Percentiles rank a stretch among this genome's conserved stretches.
These are phyloP conservation scores for Rhodotorula sp. DNA, from an alignment of 1,284 basidiomycete genomes.

Conservation along the genomic window DNA sequence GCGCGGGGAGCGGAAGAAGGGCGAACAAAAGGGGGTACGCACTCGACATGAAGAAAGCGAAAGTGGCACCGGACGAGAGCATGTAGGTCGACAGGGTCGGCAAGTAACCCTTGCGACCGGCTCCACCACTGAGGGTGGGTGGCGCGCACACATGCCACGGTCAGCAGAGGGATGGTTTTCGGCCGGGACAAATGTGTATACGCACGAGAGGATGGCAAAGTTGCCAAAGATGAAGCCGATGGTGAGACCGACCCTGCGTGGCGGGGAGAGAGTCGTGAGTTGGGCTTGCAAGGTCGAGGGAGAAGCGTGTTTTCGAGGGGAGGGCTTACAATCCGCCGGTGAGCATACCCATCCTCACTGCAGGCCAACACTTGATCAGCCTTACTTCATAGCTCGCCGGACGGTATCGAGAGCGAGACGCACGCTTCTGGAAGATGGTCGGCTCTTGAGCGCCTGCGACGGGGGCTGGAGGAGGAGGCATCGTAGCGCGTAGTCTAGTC, in stretches of 20 bases:
- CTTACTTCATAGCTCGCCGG: too few species aligned
- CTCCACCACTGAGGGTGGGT: conserved; percentile 64
- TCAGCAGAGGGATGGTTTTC: neutral
- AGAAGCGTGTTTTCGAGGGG: neutral
- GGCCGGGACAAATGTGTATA: neutral
- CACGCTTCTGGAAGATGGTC: conserved; percentile 28
- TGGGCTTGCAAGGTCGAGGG: neutral
- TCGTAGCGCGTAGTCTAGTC: neutral
- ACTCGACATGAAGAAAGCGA: conserved; percentile 75
- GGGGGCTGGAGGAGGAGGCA: conserved; percentile 31
- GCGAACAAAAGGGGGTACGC: neutral
- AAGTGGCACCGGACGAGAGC: conserved; percentile 79
- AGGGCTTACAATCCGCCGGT: conserved; percentile 16
- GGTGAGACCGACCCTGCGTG: conserved; percentile 68
- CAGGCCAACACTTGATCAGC: rapidly evolving
- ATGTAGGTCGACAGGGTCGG: conserved; percentile 91
- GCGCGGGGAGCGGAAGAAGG: neutral
- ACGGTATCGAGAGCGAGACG: neutral
- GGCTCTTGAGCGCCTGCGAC: conserved; percentile 21
- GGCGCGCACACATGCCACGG: neutral
- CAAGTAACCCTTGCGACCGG: conserved; percentile 78
- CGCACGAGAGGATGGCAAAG: conserved; percentile 63
- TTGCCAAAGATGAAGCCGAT: conserved; percentile 95
- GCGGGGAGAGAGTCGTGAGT: neutral
- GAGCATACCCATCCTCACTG: conserved; percentile 19